Evolutionary conservation across 2,329 filamentous ascomycete genomes (phyloP).

Genomic region (Penicillium sp.): DNA sequence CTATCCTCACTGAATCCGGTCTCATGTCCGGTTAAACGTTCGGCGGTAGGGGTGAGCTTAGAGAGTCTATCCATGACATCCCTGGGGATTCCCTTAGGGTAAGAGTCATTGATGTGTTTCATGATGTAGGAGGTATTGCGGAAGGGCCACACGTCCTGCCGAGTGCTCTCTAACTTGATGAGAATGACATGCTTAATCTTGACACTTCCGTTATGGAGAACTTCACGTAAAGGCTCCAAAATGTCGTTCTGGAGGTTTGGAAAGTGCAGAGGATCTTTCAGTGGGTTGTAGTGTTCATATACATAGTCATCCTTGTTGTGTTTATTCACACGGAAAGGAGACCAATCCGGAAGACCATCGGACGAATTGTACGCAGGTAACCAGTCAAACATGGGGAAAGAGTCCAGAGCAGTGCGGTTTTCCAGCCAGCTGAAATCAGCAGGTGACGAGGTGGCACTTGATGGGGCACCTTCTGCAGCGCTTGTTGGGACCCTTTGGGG

Average conservation of each 20-base stretch:
- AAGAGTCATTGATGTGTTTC: slow-evolving; percentile 37
- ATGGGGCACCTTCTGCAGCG: not conserved
- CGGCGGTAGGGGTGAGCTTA: slow-evolving; percentile 27
- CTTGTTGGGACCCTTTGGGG: not conserved
- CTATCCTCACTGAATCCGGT: slow-evolving; percentile 17
- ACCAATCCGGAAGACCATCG: slow-evolving; percentile 11
- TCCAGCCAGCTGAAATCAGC: slow-evolving; percentile 17
- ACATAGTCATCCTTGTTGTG: not conserved
- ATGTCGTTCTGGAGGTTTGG: slow-evolving; percentile 16
- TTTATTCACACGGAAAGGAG: slow-evolving; percentile 12
- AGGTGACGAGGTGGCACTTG: not conserved
- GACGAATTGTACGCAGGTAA: slow-evolving; percentile 5
- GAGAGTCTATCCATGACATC: slow-evolving; percentile 23
- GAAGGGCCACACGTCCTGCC: slow-evolving; percentile 47
- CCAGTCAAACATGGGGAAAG: slow-evolving; percentile 17
- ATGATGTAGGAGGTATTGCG: slow-evolving; percentile 31
- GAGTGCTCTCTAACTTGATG: slow-evolving; percentile 45
- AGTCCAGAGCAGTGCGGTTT: slow-evolving; percentile 11
- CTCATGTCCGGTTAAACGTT: slow-evolving; percentile 22
- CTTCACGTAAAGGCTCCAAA: slow-evolving; percentile 11
- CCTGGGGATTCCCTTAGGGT: slow-evolving; percentile 31
- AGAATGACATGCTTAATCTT: slow-evolving; percentile 47
- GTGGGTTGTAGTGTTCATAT: slow-evolving; percentile 12
- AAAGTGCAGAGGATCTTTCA: slow-evolving; percentile 15
- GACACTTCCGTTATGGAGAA: slow-evolving; percentile 24